Evolutionary conservation across 345 rosid species (phyloP).

Genomic region (Brassica carinata): DNA sequence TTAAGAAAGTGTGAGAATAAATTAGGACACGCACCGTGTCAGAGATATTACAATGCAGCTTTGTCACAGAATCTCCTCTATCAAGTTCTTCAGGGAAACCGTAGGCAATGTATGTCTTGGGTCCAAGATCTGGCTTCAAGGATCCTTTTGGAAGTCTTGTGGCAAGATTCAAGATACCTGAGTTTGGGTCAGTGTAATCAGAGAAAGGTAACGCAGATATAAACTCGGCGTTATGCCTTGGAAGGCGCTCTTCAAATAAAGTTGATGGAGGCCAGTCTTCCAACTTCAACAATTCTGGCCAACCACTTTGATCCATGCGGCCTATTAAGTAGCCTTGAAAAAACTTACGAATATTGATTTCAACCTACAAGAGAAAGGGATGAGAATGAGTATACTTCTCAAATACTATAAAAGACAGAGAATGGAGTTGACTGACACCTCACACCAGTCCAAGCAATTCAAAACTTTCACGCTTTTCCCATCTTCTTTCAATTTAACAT

Average conservation of each 20-base stretch:
- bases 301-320: slow-evolving; percentile 14
- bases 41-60: slow-evolving; percentile 82
- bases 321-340: slow-evolving; percentile 59
- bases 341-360: slow-evolving; percentile 60
- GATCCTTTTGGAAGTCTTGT: slow-evolving; percentile 53
- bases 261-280: slow-evolving; percentile 89
- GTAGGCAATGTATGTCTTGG: slow-evolving; percentile 79
- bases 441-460: slow-evolving; percentile 62
- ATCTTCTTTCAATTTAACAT: slow-evolving; percentile 21
- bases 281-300: slow-evolving; percentile 69
- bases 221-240: slow-evolving; percentile 73
- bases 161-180: slow-evolving; percentile 65
- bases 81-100: slow-evolving; percentile 73
- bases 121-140: slow-evolving; percentile 87
- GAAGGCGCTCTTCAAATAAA: slow-evolving; percentile 58
- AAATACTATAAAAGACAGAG: neutral
- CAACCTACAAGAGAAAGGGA: slow-evolving; percentile 46
- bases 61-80: slow-evolving; percentile 84
- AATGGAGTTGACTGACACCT: slow-evolving; percentile 39
- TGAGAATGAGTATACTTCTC: neutral
- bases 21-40: slow-evolving; percentile 56
- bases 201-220: slow-evolving; percentile 62
- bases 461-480: slow-evolving; percentile 48
- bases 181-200: slow-evolving; percentile 66
- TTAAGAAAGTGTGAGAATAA: neutral